Percentiles rank a stretch among this genome's conserved stretches.
Conservation (phyloP, 495 filamentous ascomycete genomes). For the Podospora comata region DNA sequence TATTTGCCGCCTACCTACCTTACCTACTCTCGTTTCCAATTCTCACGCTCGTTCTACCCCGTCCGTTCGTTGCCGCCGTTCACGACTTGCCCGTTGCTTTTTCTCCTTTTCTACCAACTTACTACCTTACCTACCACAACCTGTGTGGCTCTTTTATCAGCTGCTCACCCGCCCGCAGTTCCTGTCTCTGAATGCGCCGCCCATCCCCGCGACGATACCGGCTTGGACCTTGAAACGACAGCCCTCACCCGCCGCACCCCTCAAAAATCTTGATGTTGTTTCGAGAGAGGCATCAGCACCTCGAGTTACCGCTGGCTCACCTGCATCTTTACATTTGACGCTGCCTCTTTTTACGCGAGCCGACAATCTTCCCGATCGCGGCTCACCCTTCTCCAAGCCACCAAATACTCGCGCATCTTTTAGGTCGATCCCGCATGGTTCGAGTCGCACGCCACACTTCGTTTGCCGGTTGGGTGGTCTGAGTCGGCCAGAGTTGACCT, state of each 20-base stretch:
- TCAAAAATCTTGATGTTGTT: slow-evolving; percentile 19
- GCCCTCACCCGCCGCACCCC: slow-evolving; percentile 18
- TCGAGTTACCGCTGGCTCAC: slow-evolving; percentile 18
- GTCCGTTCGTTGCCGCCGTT: slow-evolving; percentile 9
- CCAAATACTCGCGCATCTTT: slow-evolving; percentile 13
- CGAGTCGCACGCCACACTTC: slow-evolving; percentile 25
- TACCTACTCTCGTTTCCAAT: not conserved
- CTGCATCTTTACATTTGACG: slow-evolving; percentile 12
- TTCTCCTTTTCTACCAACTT: slow-evolving; percentile 1
- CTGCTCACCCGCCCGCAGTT: not conserved
- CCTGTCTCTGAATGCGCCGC: slow-evolving; percentile 22
- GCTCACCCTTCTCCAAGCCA: not conserved
- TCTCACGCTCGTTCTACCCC: not conserved
- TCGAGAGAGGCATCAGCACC: slow-evolving; percentile 25
- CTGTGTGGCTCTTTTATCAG: not conserved
- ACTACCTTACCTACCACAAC: not conserved
- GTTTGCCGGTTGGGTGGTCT: slow-evolving; percentile 11
- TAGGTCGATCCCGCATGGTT: slow-evolving; percentile 26
- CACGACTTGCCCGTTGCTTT: not conserved
- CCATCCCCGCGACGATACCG: slow-evolving; percentile 25
- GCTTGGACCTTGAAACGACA: slow-evolving; percentile 26
- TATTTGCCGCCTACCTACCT: not conserved
- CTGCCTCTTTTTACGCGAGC: not conserved
- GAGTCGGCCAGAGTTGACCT: slow-evolving; percentile 30
- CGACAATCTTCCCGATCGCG: slow-evolving; percentile 8